Conservation (phyloP, 441 rosid genomes). For the Arabidopsis lyrata region DNA sequence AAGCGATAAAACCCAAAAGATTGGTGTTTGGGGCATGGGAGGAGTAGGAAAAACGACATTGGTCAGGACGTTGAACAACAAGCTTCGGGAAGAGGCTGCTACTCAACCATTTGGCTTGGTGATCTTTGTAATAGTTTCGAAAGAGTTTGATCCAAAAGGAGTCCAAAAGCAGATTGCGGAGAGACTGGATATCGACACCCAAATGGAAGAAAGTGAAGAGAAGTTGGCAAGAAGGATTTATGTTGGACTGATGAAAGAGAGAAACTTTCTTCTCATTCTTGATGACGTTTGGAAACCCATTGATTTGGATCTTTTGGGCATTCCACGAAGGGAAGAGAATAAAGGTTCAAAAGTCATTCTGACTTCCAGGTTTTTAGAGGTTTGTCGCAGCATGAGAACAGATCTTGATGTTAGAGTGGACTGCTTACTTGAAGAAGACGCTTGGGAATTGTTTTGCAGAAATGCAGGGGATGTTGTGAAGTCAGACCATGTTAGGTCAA, state of each 20-base stretch:
- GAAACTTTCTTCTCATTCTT: constrained; percentile 37
- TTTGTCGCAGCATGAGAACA: constrained; percentile 34
- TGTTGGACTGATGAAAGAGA: background rate
- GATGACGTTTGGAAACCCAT: constrained; percentile 52
- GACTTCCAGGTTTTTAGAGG: constrained; percentile 36
- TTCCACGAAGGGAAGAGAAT: constrained; percentile 30
- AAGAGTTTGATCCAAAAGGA: constrained; percentile 6
- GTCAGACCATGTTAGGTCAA: constrained; percentile 27
- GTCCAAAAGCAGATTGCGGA: background rate
- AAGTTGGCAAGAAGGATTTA: background rate
- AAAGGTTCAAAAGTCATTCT: constrained; percentile 28
- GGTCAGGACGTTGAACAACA: constrained; percentile 51
- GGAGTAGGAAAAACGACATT: constrained; percentile 45
- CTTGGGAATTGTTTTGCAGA: constrained; percentile 38
- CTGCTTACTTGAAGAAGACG: constrained; percentile 33
- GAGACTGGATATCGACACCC: background rate
- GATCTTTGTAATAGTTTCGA: constrained; percentile 44
- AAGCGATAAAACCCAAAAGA: background rate
- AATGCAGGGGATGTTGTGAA: constrained; percentile 38
- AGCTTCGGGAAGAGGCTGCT: constrained; percentile 27
- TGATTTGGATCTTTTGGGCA: constrained; percentile 45
- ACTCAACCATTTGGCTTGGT: constrained; percentile 34
- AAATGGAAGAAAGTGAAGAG: constrained; percentile 1
- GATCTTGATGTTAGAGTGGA: constrained; percentile 37
- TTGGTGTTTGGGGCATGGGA: constrained; percentile 22